Base-by-base conservation (phyloP, 139 green algal genomes). In the Chlamydomonas sphaeroides region DNA sequence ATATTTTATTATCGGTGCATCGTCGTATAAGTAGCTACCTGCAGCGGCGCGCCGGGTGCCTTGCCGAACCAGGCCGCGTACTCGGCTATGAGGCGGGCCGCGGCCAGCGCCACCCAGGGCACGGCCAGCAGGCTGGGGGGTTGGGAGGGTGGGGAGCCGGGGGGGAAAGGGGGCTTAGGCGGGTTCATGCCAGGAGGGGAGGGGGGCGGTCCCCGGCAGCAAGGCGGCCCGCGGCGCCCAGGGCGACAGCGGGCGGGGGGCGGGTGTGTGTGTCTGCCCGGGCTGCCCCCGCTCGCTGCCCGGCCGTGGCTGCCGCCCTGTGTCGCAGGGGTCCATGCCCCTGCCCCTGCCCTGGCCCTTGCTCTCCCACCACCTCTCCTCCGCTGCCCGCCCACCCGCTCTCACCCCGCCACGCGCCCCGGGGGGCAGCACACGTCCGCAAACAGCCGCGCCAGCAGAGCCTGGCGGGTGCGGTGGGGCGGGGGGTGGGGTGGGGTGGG, bases 41-140 rank as follows among this genome's bases (percentile, higher is more conserved):
- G 62, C 30, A 74, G 76, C 45, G 76, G 76, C 76, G 62, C 63
- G 4, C 38, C 33, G 63, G 49, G 32, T 26, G 48, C 56, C 59
- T 63, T 67, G 5, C 84, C 88, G 83, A 96, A 91, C 92, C 92
- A 96, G 25, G 83, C 53, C 2, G 89, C 87, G 57, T 93, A 96
- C 20, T 72, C 63, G 2, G 89, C 92, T 2, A 70, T 45, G 8
- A 80, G 74, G 8, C 74, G 74, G 21, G 36, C 49, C 1, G 56
- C 74, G 57, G 41, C 59, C n/a, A 49, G 32, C 11, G 25, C 33
- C 32, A 80, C 39, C 74, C 59, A 70, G 3, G 74, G 74, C 25
- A 71, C 39, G 2, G 41, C 18, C 30, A 80, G 74, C 59, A 70
- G 57, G 36, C 74, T 80, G 74, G 8, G 21, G 62, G 68, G 63